Conservation (phyloP, 2,329 filamentous ascomycete species). For the Aspergillus bombycis region DNA sequence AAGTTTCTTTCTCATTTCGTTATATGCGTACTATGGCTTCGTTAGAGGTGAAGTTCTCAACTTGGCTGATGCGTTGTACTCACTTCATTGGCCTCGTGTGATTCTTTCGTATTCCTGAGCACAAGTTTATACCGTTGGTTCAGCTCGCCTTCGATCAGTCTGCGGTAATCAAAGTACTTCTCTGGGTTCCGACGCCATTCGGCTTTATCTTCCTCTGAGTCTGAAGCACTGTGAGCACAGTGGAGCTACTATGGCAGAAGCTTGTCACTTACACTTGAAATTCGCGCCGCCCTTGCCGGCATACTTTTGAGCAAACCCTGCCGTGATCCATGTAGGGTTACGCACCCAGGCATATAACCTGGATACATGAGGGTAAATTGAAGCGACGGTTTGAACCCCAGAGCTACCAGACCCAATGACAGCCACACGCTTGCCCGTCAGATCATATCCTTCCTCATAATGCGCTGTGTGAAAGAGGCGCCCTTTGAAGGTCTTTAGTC, state of each 20-base stretch:
- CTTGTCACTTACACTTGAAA: slow-evolving; percentile 2
- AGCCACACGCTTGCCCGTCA: slow-evolving; percentile 36
- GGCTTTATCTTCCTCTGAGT: background rate
- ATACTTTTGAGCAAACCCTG: background rate
- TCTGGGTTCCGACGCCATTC: background rate
- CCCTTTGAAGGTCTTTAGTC: slow-evolving; percentile 50
- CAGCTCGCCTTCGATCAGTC: background rate
- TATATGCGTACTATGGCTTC: background rate
- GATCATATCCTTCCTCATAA: slow-evolving; percentile 41
- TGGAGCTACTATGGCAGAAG: background rate
- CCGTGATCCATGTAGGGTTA: slow-evolving; percentile 7
- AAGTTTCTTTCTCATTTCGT: slow-evolving; percentile 11
- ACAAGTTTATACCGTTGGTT: background rate
- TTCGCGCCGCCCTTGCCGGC: slow-evolving; percentile 8
- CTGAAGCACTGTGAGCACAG: background rate
- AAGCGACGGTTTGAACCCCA: slow-evolving; percentile 44
- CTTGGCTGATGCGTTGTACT: background rate
- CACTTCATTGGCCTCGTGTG: background rate
- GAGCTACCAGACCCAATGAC: slow-evolving; percentile 42
- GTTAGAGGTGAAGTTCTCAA: background rate
- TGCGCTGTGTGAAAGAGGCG: slow-evolving; percentile 47
- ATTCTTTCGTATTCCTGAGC: background rate
- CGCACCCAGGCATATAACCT: slow-evolving; percentile 36
- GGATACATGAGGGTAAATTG: slow-evolving; percentile 25
- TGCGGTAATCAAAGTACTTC: background rate